These are phyloP conservation scores for Neopestalotiopsis sp. DNA, from an alignment of 2,329 filamentous ascomycete species.

Conservation along the genomic window DNA sequence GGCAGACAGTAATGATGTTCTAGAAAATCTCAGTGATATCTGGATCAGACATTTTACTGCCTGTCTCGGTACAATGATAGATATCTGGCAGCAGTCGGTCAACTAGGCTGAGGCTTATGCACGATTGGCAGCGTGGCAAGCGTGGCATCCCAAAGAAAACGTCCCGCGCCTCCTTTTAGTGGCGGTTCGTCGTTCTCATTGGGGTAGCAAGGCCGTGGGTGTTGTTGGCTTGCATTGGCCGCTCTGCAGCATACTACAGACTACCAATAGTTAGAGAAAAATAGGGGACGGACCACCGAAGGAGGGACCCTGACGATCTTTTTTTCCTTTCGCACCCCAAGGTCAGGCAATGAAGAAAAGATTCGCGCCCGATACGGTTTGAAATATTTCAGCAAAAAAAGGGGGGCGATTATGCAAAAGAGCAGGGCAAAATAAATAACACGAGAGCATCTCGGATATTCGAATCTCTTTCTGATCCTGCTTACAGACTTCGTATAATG, in stretches of 20 bases:
- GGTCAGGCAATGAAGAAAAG: not conserved
- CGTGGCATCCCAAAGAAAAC: not conserved
- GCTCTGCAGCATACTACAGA: not conserved
- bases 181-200: conserved; percentile 4
- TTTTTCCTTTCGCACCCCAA: not conserved
- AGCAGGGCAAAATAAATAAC: too few species aligned
- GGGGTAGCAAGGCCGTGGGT: not conserved
- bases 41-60: not conserved
- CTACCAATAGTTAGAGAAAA: too few species aligned
- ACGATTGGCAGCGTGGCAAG: not conserved
- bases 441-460: too few species aligned
- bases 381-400: too few species aligned
- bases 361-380: too few species aligned
- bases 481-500: too few species aligned
- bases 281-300: conserved; percentile 1
- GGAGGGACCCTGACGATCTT: conserved; percentile 16
- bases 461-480: too few species aligned
- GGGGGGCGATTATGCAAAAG: too few species aligned
- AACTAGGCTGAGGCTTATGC: not conserved
- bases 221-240: not conserved
- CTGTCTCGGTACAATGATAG: not conserved
- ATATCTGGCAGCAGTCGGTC: not conserved
- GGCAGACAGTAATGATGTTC: too few species aligned
- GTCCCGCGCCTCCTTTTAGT: not conserved
- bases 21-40: too few species aligned